Base-by-base conservation (phyloP, 257 asterid genomes). In the Lithospermum erythrorhizon region DNA sequence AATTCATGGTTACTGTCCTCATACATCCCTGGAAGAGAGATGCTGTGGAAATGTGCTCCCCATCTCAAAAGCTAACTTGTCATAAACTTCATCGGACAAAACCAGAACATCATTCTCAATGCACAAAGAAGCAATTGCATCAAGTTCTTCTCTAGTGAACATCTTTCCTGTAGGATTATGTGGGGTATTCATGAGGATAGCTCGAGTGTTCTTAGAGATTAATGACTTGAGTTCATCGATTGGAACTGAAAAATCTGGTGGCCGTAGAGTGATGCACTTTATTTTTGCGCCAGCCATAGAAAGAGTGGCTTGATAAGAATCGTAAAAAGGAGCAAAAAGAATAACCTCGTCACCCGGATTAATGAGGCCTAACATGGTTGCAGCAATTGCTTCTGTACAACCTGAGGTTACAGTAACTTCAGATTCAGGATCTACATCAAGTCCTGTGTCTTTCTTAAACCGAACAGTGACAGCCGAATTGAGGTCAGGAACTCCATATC, bases 151-250 rank as follows among this genome's bases (percentile, higher is more conserved):
- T 19, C 61, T 65, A 13, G 83, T 88, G 81, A 88, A 88, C 95
- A 91, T 91, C 72, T 91, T 91, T 11, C 98, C 98, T 0, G 98
- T 91, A 29, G 98, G 98, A 70, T 91, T 91, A 65, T 91, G 98
- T 0, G 98, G 98, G 45, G 95, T 88, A 76, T 91, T 91, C 65
- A 91, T 72, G 53, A 91, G 77, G 63, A 91, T 84, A 2, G 97
- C 97, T 19, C 97, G 87, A 8, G 98, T 91, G 32, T 81, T 83
- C 71, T 81, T 86, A 0, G 97, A 72, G 32, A 91, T 65, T 1
- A 65, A 37, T 24, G 93, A 81, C 68, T 74, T 88, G 45, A 91
- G 82, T 73, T 91, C 94, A 0, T 88, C 95, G 17, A 91, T 81
- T 18, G 95, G 96, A 71, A 88, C 61, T 5, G 95, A 75, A 57